A percentile compares a stretch with the other conserved stretches of the same genome.
Conservation (phyloP, 2,329 filamentous ascomycete genomes). For the Penicillium sp. region DNA sequence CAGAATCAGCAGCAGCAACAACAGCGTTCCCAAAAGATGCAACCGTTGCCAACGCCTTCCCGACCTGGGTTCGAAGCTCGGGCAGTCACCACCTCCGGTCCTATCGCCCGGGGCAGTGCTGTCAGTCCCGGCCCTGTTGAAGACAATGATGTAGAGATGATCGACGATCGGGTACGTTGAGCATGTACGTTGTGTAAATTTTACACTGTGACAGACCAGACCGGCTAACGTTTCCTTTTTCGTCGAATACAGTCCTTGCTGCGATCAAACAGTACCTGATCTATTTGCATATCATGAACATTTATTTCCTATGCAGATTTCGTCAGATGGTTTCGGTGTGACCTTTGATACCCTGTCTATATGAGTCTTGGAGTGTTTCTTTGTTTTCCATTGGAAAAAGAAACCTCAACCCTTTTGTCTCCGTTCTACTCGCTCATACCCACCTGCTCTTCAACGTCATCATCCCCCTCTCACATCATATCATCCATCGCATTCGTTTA, state of each 20-base stretch:
- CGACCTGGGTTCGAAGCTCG: slow-evolving; percentile 61
- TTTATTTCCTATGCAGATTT: slow-evolving; percentile 24
- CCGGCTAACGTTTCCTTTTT: slow-evolving; percentile 8
- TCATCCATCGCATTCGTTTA: slow-evolving; percentile 21
- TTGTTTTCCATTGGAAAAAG: slow-evolving; percentile 3
- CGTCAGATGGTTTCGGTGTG: slow-evolving; percentile 28
- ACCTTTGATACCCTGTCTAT: slow-evolving; percentile 28
- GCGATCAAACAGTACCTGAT: slow-evolving; percentile 48
- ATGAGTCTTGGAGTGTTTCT: slow-evolving; percentile 17
- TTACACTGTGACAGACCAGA: neutral
- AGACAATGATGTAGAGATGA: slow-evolving; percentile 62
- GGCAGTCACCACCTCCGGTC: slow-evolving; percentile 68
- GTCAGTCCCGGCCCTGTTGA: slow-evolving; percentile 60
- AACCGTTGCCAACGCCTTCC: slow-evolving; percentile 16
- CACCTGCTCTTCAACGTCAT: slow-evolving; percentile 10
- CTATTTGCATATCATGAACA: slow-evolving; percentile 24
- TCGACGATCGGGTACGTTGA: slow-evolving; percentile 54
- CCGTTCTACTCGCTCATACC: slow-evolving; percentile 20
- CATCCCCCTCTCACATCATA: slow-evolving; percentile 1
- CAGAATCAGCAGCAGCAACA: slow-evolving; percentile 36
- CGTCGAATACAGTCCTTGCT: slow-evolving; percentile 40
- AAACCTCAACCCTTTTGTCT: slow-evolving; percentile 4
- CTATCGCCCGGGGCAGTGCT: slow-evolving; percentile 54
- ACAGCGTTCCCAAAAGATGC: slow-evolving; percentile 17
- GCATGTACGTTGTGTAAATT: slow-evolving; percentile 11